Evolutionary conservation across 192 early-diverging fungal genomes (phyloP), one percentile per base, ranked within the genome.

Genomic region (Gamsiella multidivaricata): DNA sequence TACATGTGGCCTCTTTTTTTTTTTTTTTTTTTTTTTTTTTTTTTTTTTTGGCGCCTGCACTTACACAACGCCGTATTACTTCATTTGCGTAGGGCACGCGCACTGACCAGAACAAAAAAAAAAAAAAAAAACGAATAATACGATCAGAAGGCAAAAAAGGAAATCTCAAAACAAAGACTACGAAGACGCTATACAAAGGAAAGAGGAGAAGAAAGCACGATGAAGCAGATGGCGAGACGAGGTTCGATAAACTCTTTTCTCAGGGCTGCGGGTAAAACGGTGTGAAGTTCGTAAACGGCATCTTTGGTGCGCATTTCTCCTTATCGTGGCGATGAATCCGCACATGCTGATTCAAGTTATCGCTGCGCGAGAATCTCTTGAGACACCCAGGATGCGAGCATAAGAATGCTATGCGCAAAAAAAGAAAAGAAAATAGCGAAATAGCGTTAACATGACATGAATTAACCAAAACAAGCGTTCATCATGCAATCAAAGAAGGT

Each of bases 291-390:
- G 62, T 54, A 18, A 65, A 74, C 0, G 62, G 37, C n/a, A n/a
- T n/a, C 10, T 42, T 64, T 22, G 56, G 61, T 3, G 42, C 32
- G 3, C 32, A 18, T 41, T 60, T 69, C 18, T 78, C 65, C 31
- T 54, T 78, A 15, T 78, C 74, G 25, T 57, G 65, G 10, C 86
- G 80, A 75, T 88, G 86, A 22, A 88, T 81, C 23, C 86, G 82
- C 46, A 85, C 71, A 33, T 88, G 86, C 28, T 88, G 86, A 43
- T 81, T 84, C 20, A 88, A 43, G 33, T 88, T 88, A 34, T 88
- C 86, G 12, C 84, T 86, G 56, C 86, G 62, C 6, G 86, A 86
- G 37, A 88, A 88, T 3, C 81, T 54, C 41, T 88, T 88, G 31
- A 76, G 74, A 39, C 86, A 88, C 42, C 66, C 81, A 5, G 70